phyloP scores from a whole-genome alignment of 179 eudicot genomes.

The Sideroxylon spinosum region DNA sequence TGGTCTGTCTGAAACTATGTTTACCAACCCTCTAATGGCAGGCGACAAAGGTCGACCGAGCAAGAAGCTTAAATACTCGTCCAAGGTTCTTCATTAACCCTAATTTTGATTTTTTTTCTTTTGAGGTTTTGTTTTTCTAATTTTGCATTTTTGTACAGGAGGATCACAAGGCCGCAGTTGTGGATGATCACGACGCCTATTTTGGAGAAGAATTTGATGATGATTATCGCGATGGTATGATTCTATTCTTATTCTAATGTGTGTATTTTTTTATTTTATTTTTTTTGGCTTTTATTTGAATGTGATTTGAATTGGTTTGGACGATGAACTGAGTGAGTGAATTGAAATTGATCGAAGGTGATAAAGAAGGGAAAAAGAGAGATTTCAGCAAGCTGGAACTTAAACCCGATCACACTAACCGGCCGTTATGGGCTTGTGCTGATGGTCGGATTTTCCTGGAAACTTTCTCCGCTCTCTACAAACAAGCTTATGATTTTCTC shows the following conservation, averaged over 20 bases:
- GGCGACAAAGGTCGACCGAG: conserved; percentile 18
- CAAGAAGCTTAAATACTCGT: conserved; percentile 17
- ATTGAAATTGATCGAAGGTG: background rate
- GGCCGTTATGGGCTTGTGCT: conserved; percentile 97
- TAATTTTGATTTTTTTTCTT: background rate
- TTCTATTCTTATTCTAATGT: background rate
- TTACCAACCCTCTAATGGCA: background rate
- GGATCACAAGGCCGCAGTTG: conserved; percentile 4
- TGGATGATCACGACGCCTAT: conserved; percentile 5
- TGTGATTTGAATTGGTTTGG: background rate
- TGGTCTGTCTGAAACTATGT: background rate
- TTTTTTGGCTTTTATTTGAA: background rate
- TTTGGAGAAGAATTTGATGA: conserved; percentile 8
- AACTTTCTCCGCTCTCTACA: conserved; percentile 84
- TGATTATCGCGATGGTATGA: conserved; percentile 5
- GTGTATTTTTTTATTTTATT: background rate
- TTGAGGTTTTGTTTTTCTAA: background rate
- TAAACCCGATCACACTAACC: conserved; percentile 78
- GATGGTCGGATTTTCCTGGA: conserved; percentile 97
- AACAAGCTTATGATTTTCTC: conserved; percentile 96
- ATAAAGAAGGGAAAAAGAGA: conserved; percentile 56
- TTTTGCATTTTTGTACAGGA: conserved; percentile 10
- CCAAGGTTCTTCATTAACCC: conserved; percentile 15
- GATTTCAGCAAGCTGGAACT: conserved; percentile 90
- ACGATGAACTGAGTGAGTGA: background rate